These are phyloP conservation scores for Pythium sp. DNA, from an alignment of 352 stramenopile genomes.

Conservation along the genomic window DNA sequence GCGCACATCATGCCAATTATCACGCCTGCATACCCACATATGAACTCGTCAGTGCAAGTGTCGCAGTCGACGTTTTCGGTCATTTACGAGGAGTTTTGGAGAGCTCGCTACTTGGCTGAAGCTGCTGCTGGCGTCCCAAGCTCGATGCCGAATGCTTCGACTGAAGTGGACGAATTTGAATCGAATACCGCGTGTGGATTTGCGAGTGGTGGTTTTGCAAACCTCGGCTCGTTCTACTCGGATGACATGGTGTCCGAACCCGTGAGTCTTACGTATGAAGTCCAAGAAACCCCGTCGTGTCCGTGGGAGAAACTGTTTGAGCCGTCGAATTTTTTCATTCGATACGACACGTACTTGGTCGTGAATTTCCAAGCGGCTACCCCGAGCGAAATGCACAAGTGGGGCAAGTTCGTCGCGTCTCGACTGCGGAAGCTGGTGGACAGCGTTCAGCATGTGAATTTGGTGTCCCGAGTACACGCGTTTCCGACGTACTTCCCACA, in stretches of 20 bases:
- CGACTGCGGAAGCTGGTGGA: slow-evolving; percentile 77
- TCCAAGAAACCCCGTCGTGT: slow-evolving; percentile 11
- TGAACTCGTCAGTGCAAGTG: slow-evolving; percentile 98
- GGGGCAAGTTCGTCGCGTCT: slow-evolving; percentile 83
- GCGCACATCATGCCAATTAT: slow-evolving; percentile 98
- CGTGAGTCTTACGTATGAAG: slow-evolving; percentile 8
- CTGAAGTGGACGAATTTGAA: slow-evolving; percentile 24
- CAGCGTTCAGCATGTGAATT: slow-evolving; percentile 59
- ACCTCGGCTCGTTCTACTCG: slow-evolving; percentile 19
- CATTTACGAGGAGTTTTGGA: slow-evolving; percentile 92
- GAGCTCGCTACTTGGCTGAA: slow-evolving; percentile 66
- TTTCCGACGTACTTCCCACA: slow-evolving; percentile 68
- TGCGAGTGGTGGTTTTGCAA: background rate
- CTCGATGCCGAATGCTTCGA: slow-evolving; percentile 25
- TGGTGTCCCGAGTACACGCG: slow-evolving; percentile 59
- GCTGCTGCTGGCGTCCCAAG: slow-evolving; percentile 51
- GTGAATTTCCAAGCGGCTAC: slow-evolving; percentile 66
- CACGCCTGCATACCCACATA: slow-evolving; percentile 96
- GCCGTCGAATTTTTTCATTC: slow-evolving; percentile 82
- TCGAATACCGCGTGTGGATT: slow-evolving; percentile 20
- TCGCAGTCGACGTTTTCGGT: slow-evolving; percentile 90
- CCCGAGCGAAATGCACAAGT: slow-evolving; percentile 68
- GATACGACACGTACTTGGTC: slow-evolving; percentile 75
- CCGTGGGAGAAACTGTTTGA: slow-evolving; percentile 75
- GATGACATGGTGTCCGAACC: slow-evolving; percentile 6